Conservation (phyloP, 345 rosid genomes). For the Cochlearia excelsa region DNA sequence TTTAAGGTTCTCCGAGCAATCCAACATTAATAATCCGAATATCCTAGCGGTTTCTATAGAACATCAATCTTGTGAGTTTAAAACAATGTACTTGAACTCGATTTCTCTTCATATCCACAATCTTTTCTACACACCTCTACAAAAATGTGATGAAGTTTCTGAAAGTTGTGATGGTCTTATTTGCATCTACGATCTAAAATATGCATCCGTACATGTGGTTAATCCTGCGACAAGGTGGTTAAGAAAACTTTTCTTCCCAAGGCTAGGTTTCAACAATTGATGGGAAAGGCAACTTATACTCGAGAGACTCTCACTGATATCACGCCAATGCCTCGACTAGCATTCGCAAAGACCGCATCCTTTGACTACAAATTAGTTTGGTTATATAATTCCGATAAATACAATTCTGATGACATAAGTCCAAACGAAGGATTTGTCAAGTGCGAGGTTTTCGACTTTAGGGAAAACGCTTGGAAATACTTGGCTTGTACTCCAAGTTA, state of each 20-base stretch:
- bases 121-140: not conserved
- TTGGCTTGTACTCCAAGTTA: slow-evolving; percentile 21
- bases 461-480: slow-evolving; percentile 23
- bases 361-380: slow-evolving; percentile 22
- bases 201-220: slow-evolving; percentile 5
- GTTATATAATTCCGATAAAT: slow-evolving; percentile 19
- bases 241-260: slow-evolving; percentile 20
- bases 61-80: no score
- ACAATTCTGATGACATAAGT: not conserved
- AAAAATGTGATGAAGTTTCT: not conserved
- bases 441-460: slow-evolving; percentile 29
- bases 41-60: not conserved
- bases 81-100: not conserved
- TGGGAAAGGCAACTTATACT: not conserved
- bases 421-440: slow-evolving; percentile 6
- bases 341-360: slow-evolving; percentile 12
- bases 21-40: not conserved
- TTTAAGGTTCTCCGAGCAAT: not conserved
- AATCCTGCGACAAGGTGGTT: slow-evolving; percentile 19
- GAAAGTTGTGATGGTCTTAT: slow-evolving; percentile 17
- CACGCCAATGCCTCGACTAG: not conserved
- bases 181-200: not conserved
- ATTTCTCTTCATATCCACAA: no score
- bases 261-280: slow-evolving; percentile 9
- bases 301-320: not conserved